Base-by-base conservation (phyloP, 768 basidiomycete species). In the Lanmaoa pseudosensibilis region DNA sequence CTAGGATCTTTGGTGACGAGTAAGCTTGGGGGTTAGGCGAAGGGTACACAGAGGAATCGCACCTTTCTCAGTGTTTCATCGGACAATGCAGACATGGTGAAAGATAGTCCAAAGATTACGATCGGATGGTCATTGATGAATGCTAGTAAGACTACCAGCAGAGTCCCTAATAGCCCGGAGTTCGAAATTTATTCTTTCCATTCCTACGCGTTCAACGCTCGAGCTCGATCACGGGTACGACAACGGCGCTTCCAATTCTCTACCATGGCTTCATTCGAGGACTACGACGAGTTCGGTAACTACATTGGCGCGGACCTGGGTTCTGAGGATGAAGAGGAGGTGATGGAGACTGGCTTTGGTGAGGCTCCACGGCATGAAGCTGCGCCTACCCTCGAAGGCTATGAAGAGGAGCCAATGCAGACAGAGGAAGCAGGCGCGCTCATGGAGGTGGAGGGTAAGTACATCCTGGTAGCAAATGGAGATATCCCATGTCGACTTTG, bases 211-310 rank as follows among this genome's bases (percentile, higher is more conserved):
- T 69, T 55, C 52, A 51, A 59, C 49, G 15, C 44, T 18, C 33
- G 23, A 48, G 19, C 40, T 55, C 46, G 30, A 61, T 52, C 57
- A 40, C 60, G 50, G 16, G 43, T 27, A 55, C 47, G n/a, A 44
- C 38, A 36, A 50, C 50, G 25, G 23, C 51, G 16, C 44, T 34
- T 36, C 39, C 46, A 51, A 10, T 51, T 47, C 32, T 50, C 37
- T 37, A 60, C 51, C 46, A 84, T 84, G 83, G 81, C 79, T 39
- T 84, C 83, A 30, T 75, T 82, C 56, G 80, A 92, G 63, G 90
- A 92, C 70, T 92, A 92, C 66, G 90, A 92, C 66, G 91, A 98
- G 76, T 96, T 96, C 69, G 95, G 94, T 63, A 98, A 97, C 80
- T 97, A 98, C 75, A 95, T 98, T 70, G 95, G 94, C 58, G 93